These are phyloP conservation scores for Rhizophagus prolifer DNA, from an alignment of 192 early-diverging fungal genomes.

Conservation along the genomic window DNA sequence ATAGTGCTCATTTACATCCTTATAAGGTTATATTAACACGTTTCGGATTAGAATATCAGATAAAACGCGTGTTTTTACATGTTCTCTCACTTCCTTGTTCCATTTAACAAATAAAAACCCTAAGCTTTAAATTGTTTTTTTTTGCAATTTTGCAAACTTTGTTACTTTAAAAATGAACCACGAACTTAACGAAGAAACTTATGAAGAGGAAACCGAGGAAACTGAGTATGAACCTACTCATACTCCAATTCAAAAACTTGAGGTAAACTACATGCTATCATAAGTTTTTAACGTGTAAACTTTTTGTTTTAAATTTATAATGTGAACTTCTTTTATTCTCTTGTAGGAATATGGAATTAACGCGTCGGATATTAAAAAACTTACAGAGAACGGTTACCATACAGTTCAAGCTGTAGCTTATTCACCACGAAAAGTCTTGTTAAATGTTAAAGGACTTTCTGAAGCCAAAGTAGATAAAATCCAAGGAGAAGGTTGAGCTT, in stretches of 20 bases:
- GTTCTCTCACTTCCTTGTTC: no score
- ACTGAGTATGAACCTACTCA: neutral
- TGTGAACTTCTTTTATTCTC: neutral
- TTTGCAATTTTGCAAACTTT: no score
- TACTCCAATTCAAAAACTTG: neutral
- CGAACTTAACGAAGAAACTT: neutral
- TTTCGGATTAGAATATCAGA: no score
- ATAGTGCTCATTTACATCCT: no score
- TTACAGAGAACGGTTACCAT: constrained; percentile 81
- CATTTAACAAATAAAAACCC: no score
- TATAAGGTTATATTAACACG: no score
- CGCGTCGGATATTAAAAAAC: constrained; percentile 76
- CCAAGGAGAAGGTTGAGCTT: constrained; percentile 70
- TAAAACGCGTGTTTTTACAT: no score
- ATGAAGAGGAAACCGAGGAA: neutral
- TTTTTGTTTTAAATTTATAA: neutral
- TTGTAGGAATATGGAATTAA: constrained; percentile 68
- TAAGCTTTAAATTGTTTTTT: no score
- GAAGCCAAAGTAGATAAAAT: constrained; percentile 97
- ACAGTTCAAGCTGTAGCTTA: constrained; percentile 94
- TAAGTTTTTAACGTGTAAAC: neutral
- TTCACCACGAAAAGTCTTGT: constrained; percentile 83
- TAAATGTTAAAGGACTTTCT: constrained; percentile 91
- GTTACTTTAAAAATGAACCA: neutral
- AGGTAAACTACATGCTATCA: neutral